phyloP scores from a whole-genome alignment of 192 early-diverging fungal species.

The Dimargaris xerosporica region DNA sequence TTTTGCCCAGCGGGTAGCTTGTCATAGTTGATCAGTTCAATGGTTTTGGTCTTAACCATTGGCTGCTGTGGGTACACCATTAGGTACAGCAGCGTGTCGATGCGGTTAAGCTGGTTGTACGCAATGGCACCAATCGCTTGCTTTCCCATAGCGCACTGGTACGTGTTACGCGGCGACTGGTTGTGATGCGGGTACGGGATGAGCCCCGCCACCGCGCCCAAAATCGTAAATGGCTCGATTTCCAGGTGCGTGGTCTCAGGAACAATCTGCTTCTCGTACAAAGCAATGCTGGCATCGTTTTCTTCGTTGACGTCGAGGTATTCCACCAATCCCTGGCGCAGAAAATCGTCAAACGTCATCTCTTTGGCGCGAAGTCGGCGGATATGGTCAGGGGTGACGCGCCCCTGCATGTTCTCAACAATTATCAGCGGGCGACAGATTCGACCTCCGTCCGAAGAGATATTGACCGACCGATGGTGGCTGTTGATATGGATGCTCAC shows the following conservation, averaged over 20 bases:
- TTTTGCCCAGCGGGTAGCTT: conserved; percentile 79
- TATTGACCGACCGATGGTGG: conserved; percentile 72
- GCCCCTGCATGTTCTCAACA: conserved; percentile 50
- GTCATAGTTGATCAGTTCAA: conserved; percentile 93
- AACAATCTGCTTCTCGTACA: conserved; percentile 73
- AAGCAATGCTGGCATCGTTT: conserved; percentile 87
- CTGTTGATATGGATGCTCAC: conserved; percentile 79
- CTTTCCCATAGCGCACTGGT: conserved; percentile 99
- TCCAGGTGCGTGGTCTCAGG: conserved; percentile 86
- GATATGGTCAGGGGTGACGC: conserved; percentile 49
- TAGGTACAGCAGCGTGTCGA: conserved; percentile 88
- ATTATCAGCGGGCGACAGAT: conserved; percentile 95
- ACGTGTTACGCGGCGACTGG: conserved; percentile 95
- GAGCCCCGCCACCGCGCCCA: conserved; percentile 92
- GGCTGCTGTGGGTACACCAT: conserved; percentile 96
- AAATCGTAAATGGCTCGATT: conserved; percentile 89
- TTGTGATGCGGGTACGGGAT: conserved; percentile 99
- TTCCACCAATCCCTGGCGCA: conserved; percentile 78
- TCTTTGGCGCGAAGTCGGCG: conserved; percentile 34
- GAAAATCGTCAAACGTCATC: conserved; percentile 79
- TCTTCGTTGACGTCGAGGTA: conserved; percentile 97
- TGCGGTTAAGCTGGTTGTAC: conserved; percentile 86
- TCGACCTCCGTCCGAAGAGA: conserved; percentile 86
- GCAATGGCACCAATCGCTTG: conserved; percentile 96
- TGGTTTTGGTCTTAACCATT: conserved; percentile 95